phyloP scores from a whole-genome alignment of 345 rosid genomes.

The Schrenkiella parvula region DNA sequence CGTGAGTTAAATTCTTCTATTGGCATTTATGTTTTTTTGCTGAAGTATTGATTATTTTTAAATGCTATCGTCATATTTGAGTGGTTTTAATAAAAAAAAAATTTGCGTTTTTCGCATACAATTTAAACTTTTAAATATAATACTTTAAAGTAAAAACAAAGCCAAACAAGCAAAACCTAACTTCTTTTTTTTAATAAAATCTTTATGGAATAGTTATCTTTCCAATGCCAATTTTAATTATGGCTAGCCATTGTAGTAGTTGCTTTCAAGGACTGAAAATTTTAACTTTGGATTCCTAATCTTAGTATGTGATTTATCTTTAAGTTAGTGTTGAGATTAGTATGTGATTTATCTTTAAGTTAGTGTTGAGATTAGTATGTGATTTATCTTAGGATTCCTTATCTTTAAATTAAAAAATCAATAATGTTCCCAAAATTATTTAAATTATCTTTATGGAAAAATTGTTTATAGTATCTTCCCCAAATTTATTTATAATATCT shows the following conservation, averaged over 20 bases:
- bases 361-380: not conserved
- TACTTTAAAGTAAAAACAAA: too few relatives aligned
- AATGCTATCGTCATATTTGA: not conserved
- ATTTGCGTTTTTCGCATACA: too few relatives aligned
- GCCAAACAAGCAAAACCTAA: too few relatives aligned
- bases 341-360: too few relatives aligned
- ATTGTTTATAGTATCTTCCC: not conserved
- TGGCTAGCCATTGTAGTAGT: not conserved
- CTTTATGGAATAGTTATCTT: not conserved
- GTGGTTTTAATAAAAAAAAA: too few relatives aligned
- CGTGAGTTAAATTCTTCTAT: not conserved
- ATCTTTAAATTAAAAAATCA: not conserved
- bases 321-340: too few relatives aligned
- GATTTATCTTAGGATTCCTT: not conserved
- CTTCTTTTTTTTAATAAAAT: not conserved
- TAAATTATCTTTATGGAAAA: not conserved
- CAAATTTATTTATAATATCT: not conserved
- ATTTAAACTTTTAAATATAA: too few relatives aligned
- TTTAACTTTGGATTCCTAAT: too few relatives aligned
- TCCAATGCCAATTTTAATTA: not conserved
- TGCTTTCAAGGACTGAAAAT: too few relatives aligned
- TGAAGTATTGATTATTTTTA: not conserved
- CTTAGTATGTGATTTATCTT: too few relatives aligned
- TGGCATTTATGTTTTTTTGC: not conserved
- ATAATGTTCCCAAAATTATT: not conserved